Conservation (phyloP, 2,329 filamentous ascomycete genomes). For the Cordyceps pruinosa region DNA sequence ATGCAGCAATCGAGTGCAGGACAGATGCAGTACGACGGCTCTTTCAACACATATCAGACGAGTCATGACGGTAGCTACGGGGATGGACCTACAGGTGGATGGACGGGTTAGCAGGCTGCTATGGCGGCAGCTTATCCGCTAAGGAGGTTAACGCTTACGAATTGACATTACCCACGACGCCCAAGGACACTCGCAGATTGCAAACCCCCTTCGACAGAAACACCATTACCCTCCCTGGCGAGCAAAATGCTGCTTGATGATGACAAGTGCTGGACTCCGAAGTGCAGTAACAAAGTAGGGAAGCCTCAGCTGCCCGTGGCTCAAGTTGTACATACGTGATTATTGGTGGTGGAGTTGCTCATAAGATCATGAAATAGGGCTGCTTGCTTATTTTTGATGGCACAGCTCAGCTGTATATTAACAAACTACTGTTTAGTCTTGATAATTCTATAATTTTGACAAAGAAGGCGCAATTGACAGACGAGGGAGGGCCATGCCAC, state of each 20-base stretch:
- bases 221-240: no score
- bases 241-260: not conserved
- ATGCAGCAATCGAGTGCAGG: not conserved
- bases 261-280: not conserved
- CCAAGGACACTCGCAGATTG: no score
- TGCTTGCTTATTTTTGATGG: not conserved
- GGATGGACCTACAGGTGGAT: constrained; percentile 5
- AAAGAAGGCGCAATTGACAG: no score
- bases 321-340: not conserved
- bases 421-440: not conserved
- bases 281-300: not conserved
- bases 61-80: not conserved
- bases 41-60: not conserved
- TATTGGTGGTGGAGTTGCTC: not conserved
- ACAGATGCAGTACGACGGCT: not conserved
- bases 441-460: no score
- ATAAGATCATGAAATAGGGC: not conserved
- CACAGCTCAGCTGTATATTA: not conserved
- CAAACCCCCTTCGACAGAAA: no score
- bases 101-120: not conserved
- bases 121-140: not conserved
- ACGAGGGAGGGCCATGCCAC: no score
- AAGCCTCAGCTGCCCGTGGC: not conserved
- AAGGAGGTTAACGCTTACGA: not conserved
- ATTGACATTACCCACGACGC: not conserved